Conservation (phyloP, 2,329 filamentous ascomycete genomes). For the Trichoderma citrinoviride region DNA sequence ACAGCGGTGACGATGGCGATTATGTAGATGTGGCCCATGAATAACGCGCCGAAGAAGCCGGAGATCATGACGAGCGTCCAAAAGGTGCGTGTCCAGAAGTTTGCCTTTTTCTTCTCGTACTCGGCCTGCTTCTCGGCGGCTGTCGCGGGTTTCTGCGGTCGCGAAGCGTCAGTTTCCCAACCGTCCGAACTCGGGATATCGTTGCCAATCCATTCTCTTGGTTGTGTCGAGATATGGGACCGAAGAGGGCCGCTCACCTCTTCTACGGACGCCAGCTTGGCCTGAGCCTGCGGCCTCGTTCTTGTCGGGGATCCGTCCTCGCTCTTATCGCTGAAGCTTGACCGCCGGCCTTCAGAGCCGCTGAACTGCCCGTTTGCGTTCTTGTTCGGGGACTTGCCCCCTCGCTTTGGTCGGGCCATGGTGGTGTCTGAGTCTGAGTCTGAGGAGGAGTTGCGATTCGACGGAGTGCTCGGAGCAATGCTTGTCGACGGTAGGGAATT, state of each 20-base stretch:
- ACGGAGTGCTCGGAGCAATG: slow-evolving; percentile 15
- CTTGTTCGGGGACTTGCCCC: slow-evolving; percentile 55
- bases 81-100: slow-evolving; percentile 93
- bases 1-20: slow-evolving; percentile 88
- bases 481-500: slow-evolving; percentile 11
- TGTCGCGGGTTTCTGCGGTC: slow-evolving; percentile 42
- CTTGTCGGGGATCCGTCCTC: slow-evolving; percentile 46
- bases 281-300: slow-evolving; percentile 29
- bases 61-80: slow-evolving; percentile 99
- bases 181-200: no score
- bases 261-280: slow-evolving; percentile 35
- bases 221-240: not conserved
- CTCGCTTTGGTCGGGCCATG: slow-evolving; percentile 46
- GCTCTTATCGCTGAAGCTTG: slow-evolving; percentile 69
- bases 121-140: slow-evolving; percentile 54
- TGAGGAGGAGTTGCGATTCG: slow-evolving; percentile 4
- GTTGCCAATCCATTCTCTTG: no score
- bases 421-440: not conserved
- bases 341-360: slow-evolving; percentile 56
- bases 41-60: slow-evolving; percentile 86
- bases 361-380: slow-evolving; percentile 44
- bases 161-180: not conserved
- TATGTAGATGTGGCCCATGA: slow-evolving; percentile 96
- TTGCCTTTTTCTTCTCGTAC: slow-evolving; percentile 98
- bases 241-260: slow-evolving; percentile 33